These are phyloP conservation scores for Coniophora puteana DNA, from an alignment of 1,284 basidiomycete genomes.

Conservation along the genomic window DNA sequence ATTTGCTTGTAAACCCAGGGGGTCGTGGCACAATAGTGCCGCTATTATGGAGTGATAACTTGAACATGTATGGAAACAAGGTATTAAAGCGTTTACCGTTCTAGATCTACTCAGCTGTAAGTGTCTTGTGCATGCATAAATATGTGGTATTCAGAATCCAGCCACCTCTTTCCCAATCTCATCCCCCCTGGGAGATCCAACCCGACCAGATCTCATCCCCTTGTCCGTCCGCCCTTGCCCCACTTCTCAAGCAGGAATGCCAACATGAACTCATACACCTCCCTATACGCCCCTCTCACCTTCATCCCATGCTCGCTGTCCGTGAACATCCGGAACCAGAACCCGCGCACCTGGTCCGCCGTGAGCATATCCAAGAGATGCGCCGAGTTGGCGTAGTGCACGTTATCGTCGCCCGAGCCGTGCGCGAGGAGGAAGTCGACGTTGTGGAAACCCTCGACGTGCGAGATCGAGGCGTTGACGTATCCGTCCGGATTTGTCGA, in stretches of 20 bases:
- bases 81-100: not conserved
- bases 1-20: too few species aligned
- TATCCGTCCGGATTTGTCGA: constrained; percentile 79
- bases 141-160: too few species aligned
- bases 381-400: constrained; percentile 90
- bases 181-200: not conserved
- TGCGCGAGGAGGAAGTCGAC: constrained; percentile 86
- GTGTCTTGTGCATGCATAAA: not conserved
- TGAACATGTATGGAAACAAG: not conserved
- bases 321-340: constrained; percentile 93
- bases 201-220: constrained; percentile 42
- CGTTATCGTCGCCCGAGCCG: constrained; percentile 93
- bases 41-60: not conserved
- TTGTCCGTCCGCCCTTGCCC: constrained; percentile 76
- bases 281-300: constrained; percentile 73
- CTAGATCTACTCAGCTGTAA: not conserved
- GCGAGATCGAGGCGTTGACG: constrained; percentile 77
- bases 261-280: constrained; percentile 86
- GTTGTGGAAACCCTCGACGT: constrained; percentile 80
- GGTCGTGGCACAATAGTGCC: constrained; percentile 2
- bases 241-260: constrained; percentile 85
- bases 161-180: not conserved
- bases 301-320: constrained; percentile 85
- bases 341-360: constrained; percentile 67
- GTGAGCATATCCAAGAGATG: constrained; percentile 92